Base-by-base conservation (phyloP, 805 yeast species). In the Lipomyces sp. region DNA sequence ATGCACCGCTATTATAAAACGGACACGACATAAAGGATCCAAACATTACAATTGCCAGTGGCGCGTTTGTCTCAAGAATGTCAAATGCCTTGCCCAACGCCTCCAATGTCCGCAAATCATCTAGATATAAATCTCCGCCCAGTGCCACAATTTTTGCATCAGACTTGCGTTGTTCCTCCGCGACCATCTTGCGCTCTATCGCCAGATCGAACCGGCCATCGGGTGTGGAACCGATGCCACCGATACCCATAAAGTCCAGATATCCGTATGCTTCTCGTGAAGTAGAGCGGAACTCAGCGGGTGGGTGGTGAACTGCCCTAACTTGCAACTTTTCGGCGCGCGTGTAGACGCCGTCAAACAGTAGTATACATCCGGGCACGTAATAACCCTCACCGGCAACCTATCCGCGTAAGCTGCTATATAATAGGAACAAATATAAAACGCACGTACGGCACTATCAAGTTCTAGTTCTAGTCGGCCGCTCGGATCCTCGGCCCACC, bases 271-370 rank as follows among this genome's bases (percentile, higher is more conserved):
- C 87, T 33, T 89, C 93, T 64, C 87, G 74, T 0, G 96, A 82
- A 0, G 74, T 77, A 7, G 83, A 87, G 65, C 98, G 81, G 69
- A 84, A 81, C 75, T 95, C 99, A 2, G 92, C 88, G 0, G 95
- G 92, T 2, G 99, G 98, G 66, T 92, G 97, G 2, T 90, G 89
- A 60, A 95, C 82, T 3, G 89, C 84, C 35, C 89, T 83, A 0
- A 89, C 96, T 70, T 88, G 86, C 74, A 95, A 92, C 58, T 84
- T 86, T 34, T 81, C 82, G 53, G 73, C 73, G 11, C 75, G 75
- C 1, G 87, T 86, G 75, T 92, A 91, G 18, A 90, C 86, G 18
- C 99, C 99, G 74, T 92, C 96, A 61, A 90, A 88, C 1, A 94
- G 78, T 0, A 91, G 85, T 72, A 89, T 86, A 80, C 89, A 87